Percentiles rank a stretch among this genome's conserved stretches.
Conservation (phyloP, 164 flowering plant species). For the Magnolia sinica region DNA sequence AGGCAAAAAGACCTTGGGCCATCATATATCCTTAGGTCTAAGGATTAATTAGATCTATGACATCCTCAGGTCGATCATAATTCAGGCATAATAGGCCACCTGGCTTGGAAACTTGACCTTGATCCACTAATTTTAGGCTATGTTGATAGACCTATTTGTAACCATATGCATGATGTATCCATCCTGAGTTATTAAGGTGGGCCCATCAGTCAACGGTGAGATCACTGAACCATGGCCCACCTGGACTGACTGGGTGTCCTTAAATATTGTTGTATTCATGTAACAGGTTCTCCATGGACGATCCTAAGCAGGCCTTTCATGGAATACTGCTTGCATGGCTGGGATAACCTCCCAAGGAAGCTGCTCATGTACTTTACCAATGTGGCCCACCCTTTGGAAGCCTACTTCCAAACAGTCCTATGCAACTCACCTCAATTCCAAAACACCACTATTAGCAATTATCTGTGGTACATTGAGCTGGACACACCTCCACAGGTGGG, state of each 20-base stretch:
- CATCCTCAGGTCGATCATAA: too few relatives aligned
- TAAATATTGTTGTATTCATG: not conserved
- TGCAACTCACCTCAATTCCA: constrained; percentile 48
- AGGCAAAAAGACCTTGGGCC: too few relatives aligned
- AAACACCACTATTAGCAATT: constrained; percentile 34
- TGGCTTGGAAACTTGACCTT: too few relatives aligned
- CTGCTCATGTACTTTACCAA: constrained; percentile 52
- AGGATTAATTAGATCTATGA: too few relatives aligned
- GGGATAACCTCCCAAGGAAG: constrained; percentile 55
- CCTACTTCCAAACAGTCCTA: constrained; percentile 52
- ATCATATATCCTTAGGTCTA: too few relatives aligned
- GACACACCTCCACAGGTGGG: constrained; percentile 8
- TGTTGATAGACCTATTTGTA: not conserved
- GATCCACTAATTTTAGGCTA: too few relatives aligned
- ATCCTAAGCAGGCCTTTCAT: constrained; percentile 41
- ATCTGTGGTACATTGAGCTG: constrained; percentile 29
- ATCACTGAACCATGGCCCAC: too few relatives aligned
- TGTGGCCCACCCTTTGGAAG: constrained; percentile 31
- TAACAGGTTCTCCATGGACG: constrained; percentile 45
- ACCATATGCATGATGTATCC: too few relatives aligned
- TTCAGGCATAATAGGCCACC: too few relatives aligned
- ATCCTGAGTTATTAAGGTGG: too few relatives aligned
- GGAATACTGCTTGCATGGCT: constrained; percentile 43
- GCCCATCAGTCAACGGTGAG: too few relatives aligned
- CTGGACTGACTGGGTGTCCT: not conserved